Evolutionary conservation across 2,329 filamentous ascomycete genomes (phyloP), one percentile per base, ranked within the genome.

Genomic region (Fusarium sterilihyphosum): DNA sequence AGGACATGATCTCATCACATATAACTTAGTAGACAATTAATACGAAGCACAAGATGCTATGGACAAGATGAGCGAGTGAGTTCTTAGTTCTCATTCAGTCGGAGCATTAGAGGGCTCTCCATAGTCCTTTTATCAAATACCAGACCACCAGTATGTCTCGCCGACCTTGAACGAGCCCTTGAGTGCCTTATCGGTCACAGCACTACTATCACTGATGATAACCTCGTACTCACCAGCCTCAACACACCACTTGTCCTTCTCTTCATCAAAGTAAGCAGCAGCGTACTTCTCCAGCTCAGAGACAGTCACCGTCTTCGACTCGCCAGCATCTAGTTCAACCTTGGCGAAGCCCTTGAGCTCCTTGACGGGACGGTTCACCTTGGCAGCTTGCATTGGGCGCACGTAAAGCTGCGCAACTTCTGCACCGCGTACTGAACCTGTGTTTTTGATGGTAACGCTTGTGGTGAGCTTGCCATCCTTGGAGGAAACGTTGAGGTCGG

Each of bases 211-310:
- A 14, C 86, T 87, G 6, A 93, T 88, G 61, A 91, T 81, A 22
- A 94, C 85, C 65, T 88, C 87, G 79, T 94, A 94, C 54, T 84
- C 84, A 37, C 92, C 93, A 78, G 87, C 86, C 83, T 93, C 92
- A 4, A 88, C 88, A 26, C 89, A 87, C 92, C 92, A 95, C 77
- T 89, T 85, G 63, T 88, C 85, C 18, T 89, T 84, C 71, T 88
- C 87, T 83, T 94, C 92, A 74, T 94, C 91, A 86, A 91, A 94
- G 83, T 91, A 94, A 61, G 89, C 89, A 0, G 90, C 88, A 0
- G 89, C 90, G 62, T 93, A 91, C 82, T 92, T 93, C 77, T 88
- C 88, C 69, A 88, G 79, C 56, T 91, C 82, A 8, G 84, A 82
- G 13, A 95, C 84, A n/a, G 86, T 83, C 5, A 91, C 89, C 12